A percentile compares a stretch with the other conserved stretches of the same genome.
These are phyloP conservation scores for Neopestalotiopsis sp. DNA, from an alignment of 2,329 filamentous ascomycete species.

Conservation along the genomic window DNA sequence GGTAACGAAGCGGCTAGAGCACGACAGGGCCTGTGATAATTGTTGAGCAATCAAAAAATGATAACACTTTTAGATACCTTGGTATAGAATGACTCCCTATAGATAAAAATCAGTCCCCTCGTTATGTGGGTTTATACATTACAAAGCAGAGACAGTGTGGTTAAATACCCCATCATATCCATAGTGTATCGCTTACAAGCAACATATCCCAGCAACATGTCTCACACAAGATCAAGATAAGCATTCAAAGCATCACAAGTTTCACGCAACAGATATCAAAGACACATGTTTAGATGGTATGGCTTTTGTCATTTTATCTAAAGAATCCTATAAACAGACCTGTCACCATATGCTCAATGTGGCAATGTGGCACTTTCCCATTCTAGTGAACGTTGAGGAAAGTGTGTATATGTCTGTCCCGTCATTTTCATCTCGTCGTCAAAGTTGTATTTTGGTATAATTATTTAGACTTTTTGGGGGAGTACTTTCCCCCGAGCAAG, in stretches of 20 bases:
- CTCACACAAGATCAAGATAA: too few species aligned
- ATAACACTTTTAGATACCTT: neutral
- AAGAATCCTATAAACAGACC: slow-evolving; percentile 12
- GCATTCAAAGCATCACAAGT: too few species aligned
- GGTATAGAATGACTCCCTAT: neutral
- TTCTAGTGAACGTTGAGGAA: slow-evolving; percentile 14
- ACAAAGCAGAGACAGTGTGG: too few species aligned
- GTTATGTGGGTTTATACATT: too few species aligned
- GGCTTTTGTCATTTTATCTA: slow-evolving; percentile 9
- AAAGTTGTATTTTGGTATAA: neutral
- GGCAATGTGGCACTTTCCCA: slow-evolving; percentile 1
- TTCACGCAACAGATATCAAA: too few species aligned
- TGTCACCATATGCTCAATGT: neutral
- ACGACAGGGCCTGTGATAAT: neutral
- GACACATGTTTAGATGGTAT: neutral
- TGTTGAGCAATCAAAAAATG: neutral
- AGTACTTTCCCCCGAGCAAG: neutral
- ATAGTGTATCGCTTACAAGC: too few species aligned
- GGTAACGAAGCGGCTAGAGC: slow-evolving; percentile 12
- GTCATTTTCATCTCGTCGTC: slow-evolving; percentile 12
- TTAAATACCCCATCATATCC: too few species aligned
- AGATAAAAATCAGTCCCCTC: neutral
- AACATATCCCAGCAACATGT: too few species aligned
- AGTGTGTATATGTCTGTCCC: slow-evolving; percentile 3
- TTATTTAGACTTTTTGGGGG: slow-evolving; percentile 4